Percentiles rank a stretch among this genome's conserved stretches.
Conservation (phyloP, 2,329 filamentous ascomycete species). For the Bretziella fagacearum region DNA sequence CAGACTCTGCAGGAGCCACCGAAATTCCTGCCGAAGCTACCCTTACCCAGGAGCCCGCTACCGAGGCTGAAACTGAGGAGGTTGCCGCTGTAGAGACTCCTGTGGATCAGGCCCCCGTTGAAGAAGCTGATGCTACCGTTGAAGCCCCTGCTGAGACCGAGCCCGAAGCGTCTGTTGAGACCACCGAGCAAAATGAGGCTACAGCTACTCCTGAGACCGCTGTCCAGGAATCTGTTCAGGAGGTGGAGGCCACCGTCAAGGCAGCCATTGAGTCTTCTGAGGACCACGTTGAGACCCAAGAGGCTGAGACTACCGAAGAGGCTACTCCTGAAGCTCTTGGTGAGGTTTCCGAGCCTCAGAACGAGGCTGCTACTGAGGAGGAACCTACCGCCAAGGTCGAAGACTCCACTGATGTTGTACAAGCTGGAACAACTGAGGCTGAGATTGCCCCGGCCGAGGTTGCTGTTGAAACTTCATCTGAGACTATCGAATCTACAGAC, state of each 20-base stretch:
- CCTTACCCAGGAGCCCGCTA: background rate
- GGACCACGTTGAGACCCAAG: too few relatives aligned
- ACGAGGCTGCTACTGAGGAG: slow-evolving; percentile 10
- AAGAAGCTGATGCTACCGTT: slow-evolving; percentile 5
- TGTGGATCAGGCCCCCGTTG: slow-evolving; percentile 5
- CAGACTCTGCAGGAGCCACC: background rate
- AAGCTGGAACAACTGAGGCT: background rate
- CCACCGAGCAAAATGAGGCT: background rate
- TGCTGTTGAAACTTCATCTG: slow-evolving; percentile 16
- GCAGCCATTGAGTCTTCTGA: too few relatives aligned
- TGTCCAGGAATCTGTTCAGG: slow-evolving; percentile 1
- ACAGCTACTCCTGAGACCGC: slow-evolving; percentile 2
- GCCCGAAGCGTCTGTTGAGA: slow-evolving; percentile 3
- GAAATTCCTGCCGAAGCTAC: background rate
- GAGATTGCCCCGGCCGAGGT: slow-evolving; percentile 5
- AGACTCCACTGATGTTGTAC: slow-evolving; percentile 7
- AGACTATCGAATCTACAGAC: slow-evolving; percentile 11
- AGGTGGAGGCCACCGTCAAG: background rate
- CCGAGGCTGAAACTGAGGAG: background rate
- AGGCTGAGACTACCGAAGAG: slow-evolving; percentile 23
- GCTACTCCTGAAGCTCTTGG: background rate
- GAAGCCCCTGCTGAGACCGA: background rate
- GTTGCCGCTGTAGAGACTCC: background rate
- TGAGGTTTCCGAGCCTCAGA: slow-evolving; percentile 9
- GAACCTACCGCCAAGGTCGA: background rate